Evolutionary conservation across 2,329 filamentous ascomycete species (phyloP).

Genomic region (Paecilomyces variotii): DNA sequence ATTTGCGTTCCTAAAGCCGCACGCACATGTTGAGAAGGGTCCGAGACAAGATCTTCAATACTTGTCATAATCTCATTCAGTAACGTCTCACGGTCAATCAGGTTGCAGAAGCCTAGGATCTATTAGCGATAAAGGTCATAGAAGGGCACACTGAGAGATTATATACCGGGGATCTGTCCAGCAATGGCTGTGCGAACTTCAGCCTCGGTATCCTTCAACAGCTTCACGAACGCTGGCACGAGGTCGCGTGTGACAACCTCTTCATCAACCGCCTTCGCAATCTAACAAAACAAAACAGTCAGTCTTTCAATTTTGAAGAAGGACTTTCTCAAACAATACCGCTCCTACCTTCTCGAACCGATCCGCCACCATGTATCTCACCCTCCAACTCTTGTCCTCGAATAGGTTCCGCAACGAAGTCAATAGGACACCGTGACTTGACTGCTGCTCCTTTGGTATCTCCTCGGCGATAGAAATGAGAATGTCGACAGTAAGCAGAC

Average conservation of each 20-base stretch:
- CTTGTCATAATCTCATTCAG: conserved; percentile 95
- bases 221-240: conserved; percentile 92
- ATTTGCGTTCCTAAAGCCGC: conserved; percentile 94
- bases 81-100: conserved; percentile 79
- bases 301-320: not conserved
- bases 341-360: conserved; percentile 84
- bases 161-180: conserved; percentile 79
- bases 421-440: conserved; percentile 86
- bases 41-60: conserved; percentile 91
- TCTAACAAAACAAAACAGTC: conserved; percentile 45
- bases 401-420: conserved; percentile 87
- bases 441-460: conserved; percentile 95
- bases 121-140: conserved; percentile 12
- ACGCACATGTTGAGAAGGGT: conserved; percentile 93
- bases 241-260: conserved; percentile 91
- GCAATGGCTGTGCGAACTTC: conserved; percentile 96
- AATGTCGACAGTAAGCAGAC: conserved; percentile 90
- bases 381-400: conserved; percentile 98
- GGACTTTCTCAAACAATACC: not conserved
- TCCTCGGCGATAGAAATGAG: conserved; percentile 94
- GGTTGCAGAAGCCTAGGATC: conserved; percentile 69
- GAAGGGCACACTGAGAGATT: not conserved
- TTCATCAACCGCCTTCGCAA: conserved; percentile 96
- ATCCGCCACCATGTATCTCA: conserved; percentile 98
- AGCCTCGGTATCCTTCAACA: conserved; percentile 94